Evolutionary conservation across 805 yeast genomes (phyloP).

Genomic region (Lachancea nothofagi): DNA sequence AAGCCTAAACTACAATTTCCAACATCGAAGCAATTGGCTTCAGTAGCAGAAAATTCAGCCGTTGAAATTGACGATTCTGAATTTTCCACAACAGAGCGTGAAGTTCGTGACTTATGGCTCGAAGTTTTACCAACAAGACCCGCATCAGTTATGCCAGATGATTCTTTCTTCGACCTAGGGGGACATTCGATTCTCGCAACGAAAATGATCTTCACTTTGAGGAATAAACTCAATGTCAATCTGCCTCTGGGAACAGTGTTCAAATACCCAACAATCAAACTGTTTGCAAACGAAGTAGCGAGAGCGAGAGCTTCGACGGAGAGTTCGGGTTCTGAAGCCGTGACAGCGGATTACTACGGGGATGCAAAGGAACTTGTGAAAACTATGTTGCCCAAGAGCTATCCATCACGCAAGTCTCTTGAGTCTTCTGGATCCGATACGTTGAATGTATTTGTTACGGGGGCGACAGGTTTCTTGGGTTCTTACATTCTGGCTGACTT

Average conservation of each 20-base stretch:
- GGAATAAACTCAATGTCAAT: conserved; percentile 71
- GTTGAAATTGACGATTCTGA: conserved; percentile 42
- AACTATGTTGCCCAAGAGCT: conserved; percentile 39
- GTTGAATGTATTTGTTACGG: conserved; percentile 78
- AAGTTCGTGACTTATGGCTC: conserved; percentile 79
- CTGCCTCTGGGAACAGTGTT: conserved; percentile 87
- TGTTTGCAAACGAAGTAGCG: conserved; percentile 70
- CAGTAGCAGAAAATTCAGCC: conserved; percentile 53
- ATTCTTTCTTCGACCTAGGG: conserved; percentile 94
- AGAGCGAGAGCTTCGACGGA: conserved; percentile 37
- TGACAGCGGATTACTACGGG: conserved; percentile 47
- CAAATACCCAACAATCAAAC: conserved; percentile 78
- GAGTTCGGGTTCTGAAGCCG: conserved; percentile 29
- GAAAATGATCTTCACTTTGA: conserved; percentile 87
- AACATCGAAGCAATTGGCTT: conserved; percentile 73
- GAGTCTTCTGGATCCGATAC: conserved; percentile 16
- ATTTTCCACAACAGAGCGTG: conserved; percentile 59
- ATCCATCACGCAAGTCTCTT: conserved; percentile 35
- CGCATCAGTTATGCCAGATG: conserved; percentile 65
- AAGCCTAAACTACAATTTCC: conserved; percentile 97
- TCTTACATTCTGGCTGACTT: conserved; percentile 79
- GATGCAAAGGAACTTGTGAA: conserved; percentile 61
- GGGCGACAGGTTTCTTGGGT: conserved; percentile 95
- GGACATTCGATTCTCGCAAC: conserved; percentile 98
- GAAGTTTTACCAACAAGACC: conserved; percentile 81